Conservation (phyloP, 805 yeast species). For the Candida dajiaensis region DNA sequence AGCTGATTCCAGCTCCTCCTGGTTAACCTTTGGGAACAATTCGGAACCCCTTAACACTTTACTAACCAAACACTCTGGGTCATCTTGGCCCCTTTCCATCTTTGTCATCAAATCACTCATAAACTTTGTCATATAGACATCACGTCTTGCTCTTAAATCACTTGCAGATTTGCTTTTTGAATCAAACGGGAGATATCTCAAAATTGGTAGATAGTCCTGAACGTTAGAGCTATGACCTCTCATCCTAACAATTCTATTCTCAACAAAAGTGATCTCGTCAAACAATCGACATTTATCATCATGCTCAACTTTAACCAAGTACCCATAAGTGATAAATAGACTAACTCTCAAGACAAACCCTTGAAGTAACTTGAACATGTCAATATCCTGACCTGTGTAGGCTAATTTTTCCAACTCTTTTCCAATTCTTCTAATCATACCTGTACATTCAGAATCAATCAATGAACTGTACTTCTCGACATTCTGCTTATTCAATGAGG, state of each 20-base stretch:
- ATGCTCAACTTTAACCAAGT: conserved; percentile 36
- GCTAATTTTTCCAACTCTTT: conserved; percentile 8
- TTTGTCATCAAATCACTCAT: conserved; percentile 23
- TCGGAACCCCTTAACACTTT: conserved; percentile 12
- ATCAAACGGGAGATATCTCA: conserved; percentile 28
- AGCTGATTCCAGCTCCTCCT: conserved; percentile 46
- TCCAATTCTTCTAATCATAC: conserved; percentile 20
- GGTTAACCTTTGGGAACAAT: conserved; percentile 21
- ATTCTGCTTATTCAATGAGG: conserved; percentile 33
- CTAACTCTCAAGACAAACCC: conserved; percentile 47
- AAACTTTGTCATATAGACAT: conserved; percentile 40
- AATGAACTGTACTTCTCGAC: conserved; percentile 28
- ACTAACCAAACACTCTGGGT: conserved; percentile 30
- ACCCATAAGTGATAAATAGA: conserved; percentile 47
- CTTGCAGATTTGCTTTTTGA: conserved; percentile 21
- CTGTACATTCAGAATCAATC: conserved; percentile 35
- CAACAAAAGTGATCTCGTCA: conserved; percentile 49
- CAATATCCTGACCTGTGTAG: conserved; percentile 28
- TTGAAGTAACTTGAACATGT: conserved; percentile 38
- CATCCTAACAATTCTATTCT: conserved; percentile 47
- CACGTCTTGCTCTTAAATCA: conserved; percentile 38
- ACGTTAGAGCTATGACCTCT: conserved; percentile 53
- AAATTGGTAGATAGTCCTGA: conserved; percentile 47
- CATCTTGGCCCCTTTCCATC: conserved; percentile 23
- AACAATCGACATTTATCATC: conserved; percentile 32